A percentile compares a stretch with the other conserved stretches of the same genome.
These are phyloP conservation scores for Annulohypoxylon maeteangense DNA, from an alignment of 495 filamentous ascomycete genomes.

Conservation along the genomic window DNA sequence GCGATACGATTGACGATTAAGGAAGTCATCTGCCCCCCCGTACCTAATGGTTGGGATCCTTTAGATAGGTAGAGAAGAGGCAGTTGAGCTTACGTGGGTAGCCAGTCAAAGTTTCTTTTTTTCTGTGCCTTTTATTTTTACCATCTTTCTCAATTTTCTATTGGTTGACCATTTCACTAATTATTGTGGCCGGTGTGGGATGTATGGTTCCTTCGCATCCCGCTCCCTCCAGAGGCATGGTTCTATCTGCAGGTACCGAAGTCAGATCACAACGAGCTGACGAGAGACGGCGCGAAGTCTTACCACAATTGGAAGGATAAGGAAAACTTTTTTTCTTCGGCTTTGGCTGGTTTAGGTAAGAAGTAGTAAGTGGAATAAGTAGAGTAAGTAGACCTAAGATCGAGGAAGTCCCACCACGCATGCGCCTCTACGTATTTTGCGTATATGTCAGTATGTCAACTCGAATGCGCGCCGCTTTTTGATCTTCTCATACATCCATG, in stretches of 20 bases:
- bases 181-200: slow-evolving; percentile 26
- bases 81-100: slow-evolving; percentile 15
- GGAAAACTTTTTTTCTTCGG: slow-evolving; percentile 19
- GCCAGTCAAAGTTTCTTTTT: slow-evolving; percentile 6
- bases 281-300: slow-evolving; percentile 37
- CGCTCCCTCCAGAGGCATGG: slow-evolving; percentile 24
- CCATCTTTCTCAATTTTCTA: slow-evolving; percentile 14
- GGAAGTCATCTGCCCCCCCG: not conserved
- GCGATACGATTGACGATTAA: slow-evolving; percentile 1
- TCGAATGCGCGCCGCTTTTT: not conserved
- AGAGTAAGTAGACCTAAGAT: no score
- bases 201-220: slow-evolving; percentile 29
- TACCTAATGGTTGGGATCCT: not conserved
- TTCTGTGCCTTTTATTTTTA: not conserved
- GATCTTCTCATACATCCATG: not conserved
- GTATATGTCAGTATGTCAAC: not conserved
- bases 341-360: not conserved
- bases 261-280: slow-evolving; percentile 40
- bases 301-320: slow-evolving; percentile 23
- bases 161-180: slow-evolving; percentile 16
- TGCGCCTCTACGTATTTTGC: slow-evolving; percentile 1
- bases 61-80: not conserved
- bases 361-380: not conserved
- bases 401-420: slow-evolving; percentile 12
- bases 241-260: slow-evolving; percentile 40